Conservation (phyloP, 805 yeast species). For the Candida nanaspora region DNA sequence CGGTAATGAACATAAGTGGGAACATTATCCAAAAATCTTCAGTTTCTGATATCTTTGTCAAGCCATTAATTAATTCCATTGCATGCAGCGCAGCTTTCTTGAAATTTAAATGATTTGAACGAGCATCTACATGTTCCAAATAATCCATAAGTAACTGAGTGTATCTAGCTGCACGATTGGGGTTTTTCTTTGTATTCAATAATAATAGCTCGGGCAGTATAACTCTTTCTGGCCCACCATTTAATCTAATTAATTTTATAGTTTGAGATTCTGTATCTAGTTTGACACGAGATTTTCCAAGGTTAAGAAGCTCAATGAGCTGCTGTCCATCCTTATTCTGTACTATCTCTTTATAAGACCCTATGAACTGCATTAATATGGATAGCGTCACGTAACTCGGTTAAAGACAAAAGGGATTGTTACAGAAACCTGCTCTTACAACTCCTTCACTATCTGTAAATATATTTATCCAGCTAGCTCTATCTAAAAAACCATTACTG, state of each 20-base stretch:
- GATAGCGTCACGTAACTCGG: no score
- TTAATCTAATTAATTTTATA: slow-evolving; percentile 1
- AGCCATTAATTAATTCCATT: slow-evolving; percentile 4
- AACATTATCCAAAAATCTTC: slow-evolving; percentile 13
- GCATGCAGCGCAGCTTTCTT: slow-evolving; percentile 12
- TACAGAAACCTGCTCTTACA: no score
- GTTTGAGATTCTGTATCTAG: slow-evolving; percentile 1
- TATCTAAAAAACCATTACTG: no score
- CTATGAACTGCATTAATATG: no score
- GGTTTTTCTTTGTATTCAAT: not conserved
- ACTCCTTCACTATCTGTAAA: no score
- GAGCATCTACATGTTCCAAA: not conserved
- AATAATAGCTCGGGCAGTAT: not conserved
- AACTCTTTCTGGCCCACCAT: not conserved
- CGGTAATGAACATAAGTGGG: slow-evolving; percentile 12
- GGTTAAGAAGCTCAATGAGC: no score
- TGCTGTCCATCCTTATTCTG: no score
- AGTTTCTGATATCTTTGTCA: slow-evolving; percentile 10
- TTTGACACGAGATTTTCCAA: no score
- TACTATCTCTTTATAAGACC: no score
- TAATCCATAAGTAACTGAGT: not conserved
- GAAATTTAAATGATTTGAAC: slow-evolving; percentile 8
- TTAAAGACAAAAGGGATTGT: no score
- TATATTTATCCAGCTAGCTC: no score
- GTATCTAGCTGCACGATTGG: not conserved